Base-by-base conservation (phyloP, 345 rosid species). In the Abelmoschus esculentus region DNA sequence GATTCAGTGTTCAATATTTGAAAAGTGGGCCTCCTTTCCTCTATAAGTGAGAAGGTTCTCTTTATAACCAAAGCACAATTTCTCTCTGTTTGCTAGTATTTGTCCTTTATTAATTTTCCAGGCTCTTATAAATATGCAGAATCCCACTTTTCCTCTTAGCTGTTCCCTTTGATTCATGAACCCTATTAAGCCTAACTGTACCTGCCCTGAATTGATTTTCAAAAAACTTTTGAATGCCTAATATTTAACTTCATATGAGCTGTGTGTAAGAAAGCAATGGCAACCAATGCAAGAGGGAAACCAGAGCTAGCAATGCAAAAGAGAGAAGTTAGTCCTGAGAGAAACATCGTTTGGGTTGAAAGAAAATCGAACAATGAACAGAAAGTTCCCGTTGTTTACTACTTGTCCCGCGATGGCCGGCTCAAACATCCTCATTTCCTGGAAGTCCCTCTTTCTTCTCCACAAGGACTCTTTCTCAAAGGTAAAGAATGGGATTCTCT, bases 381-480 rank as follows among this genome's bases (percentile, higher is more conserved):
- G 61, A 85, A 75, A 73, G 85, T 79, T 52, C 66, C 81, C 32
- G 89, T 89, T 19, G 87, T 89, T 73, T 89, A 86, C 81, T 89
- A 85, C 58, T 88, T 86, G 4, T 83, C 82, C n/a, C 76, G 82
- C 63, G 80, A 89, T 70, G 87, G 89, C 13, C 88, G 78, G 69
- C 95, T 89, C 57, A 89, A 89, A 47, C 91, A 89, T 72, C 95
- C 91, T 47, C 95, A 86, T 84, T 89, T 85, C 81, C 77, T 82
- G 47, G 87, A 89, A 65, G 89, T 85, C 67, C 80, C 87, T 36
- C 78, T 89, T 55, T 78, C 85, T n/a, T 81, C 88, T n/a, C 71
- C 83, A 15, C 73, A 73, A 8, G 90, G 89, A 46, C 88, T 89
- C 76, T 77, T 66, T 67, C 86, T 89, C 29, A 74, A 75, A 80